These are phyloP conservation scores for Paramyrothecium roridum DNA, from an alignment of 2,329 filamentous ascomycete species.

Conservation along the genomic window DNA sequence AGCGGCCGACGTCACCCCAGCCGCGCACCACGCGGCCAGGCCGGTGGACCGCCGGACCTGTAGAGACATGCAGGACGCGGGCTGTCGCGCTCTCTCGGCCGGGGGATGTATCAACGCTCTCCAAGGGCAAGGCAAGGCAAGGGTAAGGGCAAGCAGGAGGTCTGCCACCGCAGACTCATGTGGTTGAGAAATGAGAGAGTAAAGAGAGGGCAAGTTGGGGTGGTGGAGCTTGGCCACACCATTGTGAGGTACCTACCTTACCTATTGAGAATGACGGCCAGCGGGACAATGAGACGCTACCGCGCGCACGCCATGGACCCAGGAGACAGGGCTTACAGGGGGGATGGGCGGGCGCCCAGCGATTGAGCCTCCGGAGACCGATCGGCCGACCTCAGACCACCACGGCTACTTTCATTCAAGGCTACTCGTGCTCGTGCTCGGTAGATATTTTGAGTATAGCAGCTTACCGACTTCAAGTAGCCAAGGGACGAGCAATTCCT, in stretches of 20 bases:
- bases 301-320: not conserved
- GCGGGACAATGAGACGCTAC: not conserved
- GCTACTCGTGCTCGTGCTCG: no score
- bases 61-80: conserved; percentile 23
- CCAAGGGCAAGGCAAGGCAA: not conserved
- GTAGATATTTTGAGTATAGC: no score
- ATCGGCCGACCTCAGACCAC: not conserved
- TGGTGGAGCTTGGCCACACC: not conserved
- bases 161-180: no score
- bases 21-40: conserved; percentile 18
- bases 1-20: conserved; percentile 22
- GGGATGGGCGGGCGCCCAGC: no score
- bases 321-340: not conserved
- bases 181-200: not conserved
- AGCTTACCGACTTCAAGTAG: no score
- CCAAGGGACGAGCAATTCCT: no score
- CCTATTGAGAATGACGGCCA: not conserved
- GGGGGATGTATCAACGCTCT: not conserved
- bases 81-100: conserved; percentile 4
- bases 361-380: not conserved
- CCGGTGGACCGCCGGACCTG: conserved; percentile 26
- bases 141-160: not conserved
- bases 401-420: not conserved
- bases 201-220: not conserved
- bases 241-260: not conserved